These are phyloP conservation scores for Chlamydomonas asymmetrica DNA, from an alignment of 139 green algal genomes.

Conservation along the genomic window DNA sequence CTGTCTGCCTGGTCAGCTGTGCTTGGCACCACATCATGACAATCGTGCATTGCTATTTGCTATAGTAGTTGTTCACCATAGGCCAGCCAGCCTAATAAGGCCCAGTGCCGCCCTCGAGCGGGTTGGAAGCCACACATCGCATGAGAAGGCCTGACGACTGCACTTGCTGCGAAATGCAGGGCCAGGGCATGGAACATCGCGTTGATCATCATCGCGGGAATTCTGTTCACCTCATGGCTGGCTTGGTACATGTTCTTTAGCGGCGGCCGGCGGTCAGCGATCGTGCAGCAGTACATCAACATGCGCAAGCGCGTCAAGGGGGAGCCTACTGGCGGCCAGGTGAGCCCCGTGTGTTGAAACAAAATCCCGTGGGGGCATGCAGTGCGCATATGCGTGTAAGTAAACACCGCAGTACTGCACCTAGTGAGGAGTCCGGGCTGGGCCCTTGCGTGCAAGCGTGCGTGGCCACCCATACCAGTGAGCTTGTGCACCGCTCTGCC, in stretches of 20 bases:
- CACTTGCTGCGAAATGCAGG: background rate
- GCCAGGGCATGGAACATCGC: constrained; percentile 15
- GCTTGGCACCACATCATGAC: background rate
- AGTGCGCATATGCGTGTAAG: no score
- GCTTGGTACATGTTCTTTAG: constrained; percentile 26
- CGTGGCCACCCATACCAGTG: no score
- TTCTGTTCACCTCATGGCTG: constrained; percentile 2
- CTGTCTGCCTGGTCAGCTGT: no score
- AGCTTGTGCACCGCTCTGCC: no score
- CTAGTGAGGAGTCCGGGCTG: no score
- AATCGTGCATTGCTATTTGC: background rate
- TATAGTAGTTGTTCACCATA: background rate
- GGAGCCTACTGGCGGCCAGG: constrained; percentile 42
- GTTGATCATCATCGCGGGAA: constrained; percentile 21
- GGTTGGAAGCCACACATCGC: no score
- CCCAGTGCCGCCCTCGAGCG: background rate
- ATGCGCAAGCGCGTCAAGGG: constrained; percentile 43
- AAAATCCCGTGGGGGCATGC: no score
- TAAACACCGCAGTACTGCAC: no score
- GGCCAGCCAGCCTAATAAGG: background rate
- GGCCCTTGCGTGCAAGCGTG: no score
- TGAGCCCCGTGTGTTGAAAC: no score
- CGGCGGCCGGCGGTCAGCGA: constrained; percentile 14
- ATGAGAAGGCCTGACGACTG: no score
- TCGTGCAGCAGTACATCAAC: constrained; percentile 35